A percentile compares a stretch with the other conserved stretches of the same genome.
phyloP scores from a whole-genome alignment of 2,329 filamentous ascomycete genomes.

The Paecilomyces formosus region DNA sequence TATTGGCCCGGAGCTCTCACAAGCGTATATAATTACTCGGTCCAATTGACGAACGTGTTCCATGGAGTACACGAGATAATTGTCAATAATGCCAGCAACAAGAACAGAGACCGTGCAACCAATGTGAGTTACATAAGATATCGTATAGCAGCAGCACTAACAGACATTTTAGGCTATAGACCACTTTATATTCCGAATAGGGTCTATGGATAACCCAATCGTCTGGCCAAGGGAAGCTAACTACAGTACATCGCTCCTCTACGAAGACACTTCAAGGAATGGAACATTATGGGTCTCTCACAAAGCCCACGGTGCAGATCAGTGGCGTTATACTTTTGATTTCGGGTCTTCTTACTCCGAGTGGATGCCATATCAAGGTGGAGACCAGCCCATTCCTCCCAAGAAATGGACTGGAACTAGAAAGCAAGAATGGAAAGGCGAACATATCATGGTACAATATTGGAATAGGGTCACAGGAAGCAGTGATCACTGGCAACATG shows the following conservation, averaged over 20 bases:
- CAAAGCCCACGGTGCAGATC: constrained; percentile 50
- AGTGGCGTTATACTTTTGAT: constrained; percentile 52
- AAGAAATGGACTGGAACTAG: constrained; percentile 48
- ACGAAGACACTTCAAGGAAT: constrained; percentile 22
- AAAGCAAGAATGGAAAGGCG: constrained; percentile 47
- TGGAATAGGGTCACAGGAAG: constrained; percentile 49
- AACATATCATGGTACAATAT: constrained; percentile 55
- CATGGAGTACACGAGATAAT: constrained; percentile 51
- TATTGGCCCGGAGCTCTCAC: constrained; percentile 41
- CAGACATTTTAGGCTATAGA: constrained; percentile 36
- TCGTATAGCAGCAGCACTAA: background rate
- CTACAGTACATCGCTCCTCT: constrained; percentile 42
- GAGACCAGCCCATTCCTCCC: constrained; percentile 35
- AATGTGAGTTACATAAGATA: constrained; percentile 4
- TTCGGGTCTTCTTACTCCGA: constrained; percentile 51
- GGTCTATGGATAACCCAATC: constrained; percentile 47
- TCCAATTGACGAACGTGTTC: constrained; percentile 44
- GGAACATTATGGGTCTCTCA: constrained; percentile 42
- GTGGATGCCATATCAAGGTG: constrained; percentile 45
- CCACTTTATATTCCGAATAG: constrained; percentile 51
- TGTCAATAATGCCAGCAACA: constrained; percentile 43
- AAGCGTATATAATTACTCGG: constrained; percentile 43
- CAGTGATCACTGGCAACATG: constrained; percentile 49
- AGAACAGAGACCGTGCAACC: constrained; percentile 26
- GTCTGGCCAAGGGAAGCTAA: constrained; percentile 47